Evolutionary conservation across 2,329 filamentous ascomycete genomes (phyloP).

Genomic region (Fusarium praegraminearum): DNA sequence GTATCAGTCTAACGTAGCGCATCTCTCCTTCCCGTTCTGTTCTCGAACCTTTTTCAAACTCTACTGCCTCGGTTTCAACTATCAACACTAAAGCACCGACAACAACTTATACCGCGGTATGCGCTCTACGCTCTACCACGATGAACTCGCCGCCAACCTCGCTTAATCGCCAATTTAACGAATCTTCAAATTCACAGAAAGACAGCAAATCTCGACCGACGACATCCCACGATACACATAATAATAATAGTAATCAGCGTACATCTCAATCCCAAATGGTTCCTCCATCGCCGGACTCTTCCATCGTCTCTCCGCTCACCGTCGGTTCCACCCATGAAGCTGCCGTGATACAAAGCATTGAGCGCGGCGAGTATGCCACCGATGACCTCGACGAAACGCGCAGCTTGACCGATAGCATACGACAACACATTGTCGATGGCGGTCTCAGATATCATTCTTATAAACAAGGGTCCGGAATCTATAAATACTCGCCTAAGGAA

Average conservation of each 20-base stretch:
- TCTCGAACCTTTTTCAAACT: constrained; percentile 2
- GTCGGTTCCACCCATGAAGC: constrained; percentile 50
- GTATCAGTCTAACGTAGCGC: background rate
- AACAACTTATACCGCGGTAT: constrained; percentile 10
- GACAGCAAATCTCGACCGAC: background rate
- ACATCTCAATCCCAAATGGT: constrained; percentile 15
- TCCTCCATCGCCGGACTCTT: constrained; percentile 48
- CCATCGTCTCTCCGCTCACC: constrained; percentile 47
- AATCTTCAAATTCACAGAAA: background rate
- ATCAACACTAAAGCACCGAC: background rate
- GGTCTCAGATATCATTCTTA: constrained; percentile 53
- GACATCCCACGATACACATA: background rate
- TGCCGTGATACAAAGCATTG: constrained; percentile 50
- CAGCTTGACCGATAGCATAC: constrained; percentile 58
- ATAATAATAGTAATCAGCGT: background rate
- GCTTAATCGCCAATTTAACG: constrained; percentile 23
- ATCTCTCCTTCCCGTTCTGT: constrained; percentile 15
- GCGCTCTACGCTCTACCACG: constrained; percentile 15
- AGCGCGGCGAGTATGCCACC: constrained; percentile 49
- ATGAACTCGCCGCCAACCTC: constrained; percentile 48
- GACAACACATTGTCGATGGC: constrained; percentile 58
- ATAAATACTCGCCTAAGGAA: background rate
- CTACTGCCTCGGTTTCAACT: background rate
- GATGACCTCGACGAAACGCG: constrained; percentile 53
- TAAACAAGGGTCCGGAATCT: background rate